phyloP scores from a whole-genome alignment of 2,329 filamentous ascomycete genomes.

The Curvularia hawaiiensis region DNA sequence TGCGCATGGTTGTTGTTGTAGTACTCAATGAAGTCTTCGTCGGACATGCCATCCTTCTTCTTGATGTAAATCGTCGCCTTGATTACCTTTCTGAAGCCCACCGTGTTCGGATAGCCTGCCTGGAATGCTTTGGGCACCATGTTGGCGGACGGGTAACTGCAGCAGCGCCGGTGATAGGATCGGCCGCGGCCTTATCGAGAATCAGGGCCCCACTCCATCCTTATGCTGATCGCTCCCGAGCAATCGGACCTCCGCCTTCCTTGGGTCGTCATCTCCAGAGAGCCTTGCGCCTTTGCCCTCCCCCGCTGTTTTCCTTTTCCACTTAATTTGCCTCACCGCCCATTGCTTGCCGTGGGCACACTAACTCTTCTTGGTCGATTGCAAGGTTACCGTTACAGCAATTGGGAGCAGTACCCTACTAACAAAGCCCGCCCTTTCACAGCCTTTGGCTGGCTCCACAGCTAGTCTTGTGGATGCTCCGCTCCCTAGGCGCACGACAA shows the following conservation, averaged over 20 bases:
- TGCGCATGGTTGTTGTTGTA: constrained; percentile 55
- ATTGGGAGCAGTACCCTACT: constrained; percentile 10
- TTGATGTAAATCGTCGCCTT: constrained; percentile 54
- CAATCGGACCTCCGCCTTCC: constrained; percentile 12
- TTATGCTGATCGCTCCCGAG: constrained; percentile 17
- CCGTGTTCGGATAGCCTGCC: constrained; percentile 52
- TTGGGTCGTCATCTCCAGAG: constrained; percentile 2
- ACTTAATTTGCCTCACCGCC: constrained; percentile 24
- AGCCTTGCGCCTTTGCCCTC: constrained; percentile 9
- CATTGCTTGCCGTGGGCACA: constrained; percentile 14
- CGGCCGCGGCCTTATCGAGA: constrained; percentile 6
- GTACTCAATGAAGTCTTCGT: constrained; percentile 52
- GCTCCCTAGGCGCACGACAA: constrained; percentile 22
- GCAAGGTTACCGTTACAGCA: constrained; percentile 3
- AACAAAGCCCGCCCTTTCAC: constrained; percentile 6
- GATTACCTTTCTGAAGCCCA: constrained; percentile 54
- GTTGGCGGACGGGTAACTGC: constrained; percentile 28
- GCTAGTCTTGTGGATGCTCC: constrained; percentile 35
- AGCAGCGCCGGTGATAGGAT: constrained; percentile 8
- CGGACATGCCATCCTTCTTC: constrained; percentile 54
- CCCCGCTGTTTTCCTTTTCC: constrained; percentile 17
- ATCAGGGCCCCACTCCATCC: constrained; percentile 12
- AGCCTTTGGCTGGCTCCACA: constrained; percentile 20
- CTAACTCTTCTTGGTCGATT: constrained; percentile 8
- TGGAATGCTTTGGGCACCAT: constrained; percentile 53